Evolutionary conservation across 2,329 filamentous ascomycete genomes (phyloP).

Genomic region (Amphichorda felina): DNA sequence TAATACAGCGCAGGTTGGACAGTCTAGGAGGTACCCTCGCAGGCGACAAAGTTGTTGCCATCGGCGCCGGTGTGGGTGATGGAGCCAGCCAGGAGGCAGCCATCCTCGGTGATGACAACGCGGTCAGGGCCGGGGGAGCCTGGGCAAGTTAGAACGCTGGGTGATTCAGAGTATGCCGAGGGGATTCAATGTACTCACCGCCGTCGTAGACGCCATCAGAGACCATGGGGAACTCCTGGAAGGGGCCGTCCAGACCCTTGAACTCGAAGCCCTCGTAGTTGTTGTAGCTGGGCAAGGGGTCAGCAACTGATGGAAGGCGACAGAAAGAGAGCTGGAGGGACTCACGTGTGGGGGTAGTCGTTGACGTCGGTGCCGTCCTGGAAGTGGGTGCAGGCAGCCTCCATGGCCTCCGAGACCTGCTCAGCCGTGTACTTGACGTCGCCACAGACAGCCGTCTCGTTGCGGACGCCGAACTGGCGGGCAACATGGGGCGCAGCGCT

Average conservation of each 20-base stretch:
- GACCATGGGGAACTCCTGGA: conserved; percentile 25
- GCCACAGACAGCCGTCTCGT: conserved; percentile 17
- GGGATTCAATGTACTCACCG: conserved; percentile 14
- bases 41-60: conserved; percentile 56
- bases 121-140: conserved; percentile 50
- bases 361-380: conserved; percentile 10
- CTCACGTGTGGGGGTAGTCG: conserved; percentile 21
- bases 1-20: no score
- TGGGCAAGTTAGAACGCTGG: no score
- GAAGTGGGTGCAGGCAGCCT: conserved; percentile 7
- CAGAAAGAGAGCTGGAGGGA: no score
- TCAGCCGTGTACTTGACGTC: conserved; percentile 13
- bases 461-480: conserved; percentile 7
- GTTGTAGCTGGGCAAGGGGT: no score
- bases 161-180: no score
- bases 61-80: conserved; percentile 62
- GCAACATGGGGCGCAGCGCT: no score
- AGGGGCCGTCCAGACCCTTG: conserved; percentile 15
- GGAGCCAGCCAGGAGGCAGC: conserved; percentile 44
- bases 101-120: conserved; percentile 45
- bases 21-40: conserved; percentile 18
- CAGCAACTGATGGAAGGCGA: no score
- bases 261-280: conserved; percentile 25
- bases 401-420: conserved; percentile 15
- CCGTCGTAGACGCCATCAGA: conserved; percentile 20